Evolutionary conservation across 116 monocot genomes (phyloP).

Genomic region (Phalaenopsis hybrid): DNA sequence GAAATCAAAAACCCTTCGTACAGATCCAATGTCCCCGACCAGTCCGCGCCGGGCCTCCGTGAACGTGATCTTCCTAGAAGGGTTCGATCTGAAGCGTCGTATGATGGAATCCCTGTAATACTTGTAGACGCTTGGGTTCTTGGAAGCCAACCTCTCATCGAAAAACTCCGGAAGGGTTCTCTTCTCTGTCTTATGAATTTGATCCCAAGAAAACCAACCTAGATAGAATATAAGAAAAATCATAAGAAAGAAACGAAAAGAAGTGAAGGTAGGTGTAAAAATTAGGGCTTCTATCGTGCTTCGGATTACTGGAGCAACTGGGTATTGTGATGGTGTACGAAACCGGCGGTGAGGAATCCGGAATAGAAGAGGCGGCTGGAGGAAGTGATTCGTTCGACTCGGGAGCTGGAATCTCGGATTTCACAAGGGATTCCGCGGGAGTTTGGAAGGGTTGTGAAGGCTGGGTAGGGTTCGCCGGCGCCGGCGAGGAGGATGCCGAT

Average conservation of each 20-base stretch:
- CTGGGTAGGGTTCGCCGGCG: neutral
- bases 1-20: conserved; percentile 81
- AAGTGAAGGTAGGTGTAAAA: neutral
- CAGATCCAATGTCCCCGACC: conserved; percentile 63
- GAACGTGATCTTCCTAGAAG: conserved; percentile 59
- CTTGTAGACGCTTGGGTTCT: conserved; percentile 62
- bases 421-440: conserved; percentile 19
- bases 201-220: conserved; percentile 80
- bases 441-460: conserved; percentile 4
- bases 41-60: conserved; percentile 67
- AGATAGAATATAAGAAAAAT: conserved; percentile 6
- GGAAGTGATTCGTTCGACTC: conserved; percentile 12
- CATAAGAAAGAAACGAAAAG: neutral
- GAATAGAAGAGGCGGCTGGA: conserved; percentile 11
- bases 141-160: conserved; percentile 44
- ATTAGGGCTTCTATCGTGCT: neutral
- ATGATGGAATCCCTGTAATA: conserved; percentile 66
- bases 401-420: conserved; percentile 23
- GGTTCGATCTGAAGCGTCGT: conserved; percentile 41
- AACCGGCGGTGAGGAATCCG: conserved; percentile 10
- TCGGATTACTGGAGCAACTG: conserved; percentile 49
- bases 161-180: conserved; percentile 77
- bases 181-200: conserved; percentile 71
- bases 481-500: conserved; percentile 9
- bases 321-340: conserved; percentile 60